phyloP scores from a whole-genome alignment of 2,329 filamentous ascomycete genomes.

The Hypoxylon sp. region DNA sequence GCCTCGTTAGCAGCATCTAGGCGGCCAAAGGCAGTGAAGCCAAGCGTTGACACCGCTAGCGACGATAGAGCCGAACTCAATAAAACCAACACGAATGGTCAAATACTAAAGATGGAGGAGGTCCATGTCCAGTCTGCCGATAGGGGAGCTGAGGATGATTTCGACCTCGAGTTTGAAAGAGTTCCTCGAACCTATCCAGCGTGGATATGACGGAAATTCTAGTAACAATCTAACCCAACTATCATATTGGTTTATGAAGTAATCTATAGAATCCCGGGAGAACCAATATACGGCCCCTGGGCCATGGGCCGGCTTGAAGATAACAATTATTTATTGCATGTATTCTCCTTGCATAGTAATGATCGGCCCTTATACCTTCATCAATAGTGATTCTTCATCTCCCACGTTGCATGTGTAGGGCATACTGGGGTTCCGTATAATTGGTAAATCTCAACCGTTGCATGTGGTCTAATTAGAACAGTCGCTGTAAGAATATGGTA shows the following conservation, averaged over 20 bases:
- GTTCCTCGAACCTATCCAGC: conserved; percentile 21
- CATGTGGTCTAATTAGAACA: no score
- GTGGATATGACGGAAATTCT: conserved; percentile 18
- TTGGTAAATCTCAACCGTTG: no score
- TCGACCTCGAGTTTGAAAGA: conserved; percentile 14
- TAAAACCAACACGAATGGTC: background rate
- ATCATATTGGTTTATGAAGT: background rate
- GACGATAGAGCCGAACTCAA: conserved; percentile 19
- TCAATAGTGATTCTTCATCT: no score
- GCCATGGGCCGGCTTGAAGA: background rate
- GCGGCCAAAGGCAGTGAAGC: conserved; percentile 5
- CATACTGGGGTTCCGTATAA: no score
- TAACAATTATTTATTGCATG: no score
- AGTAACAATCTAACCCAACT: background rate
- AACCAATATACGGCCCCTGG: background rate
- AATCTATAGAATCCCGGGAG: background rate
- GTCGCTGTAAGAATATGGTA: no score
- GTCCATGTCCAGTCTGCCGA: conserved; percentile 24
- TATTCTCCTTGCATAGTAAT: no score
- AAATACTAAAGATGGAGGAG: conserved; percentile 32
- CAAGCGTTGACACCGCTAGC: background rate
- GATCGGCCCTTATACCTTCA: no score
- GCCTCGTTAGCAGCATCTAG: background rate
- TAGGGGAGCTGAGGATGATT: conserved; percentile 3
- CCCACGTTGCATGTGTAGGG: no score